Evolutionary conservation across 352 stramenopile genomes (phyloP).

Genomic region (Globisporangium heterothallicum): DNA sequence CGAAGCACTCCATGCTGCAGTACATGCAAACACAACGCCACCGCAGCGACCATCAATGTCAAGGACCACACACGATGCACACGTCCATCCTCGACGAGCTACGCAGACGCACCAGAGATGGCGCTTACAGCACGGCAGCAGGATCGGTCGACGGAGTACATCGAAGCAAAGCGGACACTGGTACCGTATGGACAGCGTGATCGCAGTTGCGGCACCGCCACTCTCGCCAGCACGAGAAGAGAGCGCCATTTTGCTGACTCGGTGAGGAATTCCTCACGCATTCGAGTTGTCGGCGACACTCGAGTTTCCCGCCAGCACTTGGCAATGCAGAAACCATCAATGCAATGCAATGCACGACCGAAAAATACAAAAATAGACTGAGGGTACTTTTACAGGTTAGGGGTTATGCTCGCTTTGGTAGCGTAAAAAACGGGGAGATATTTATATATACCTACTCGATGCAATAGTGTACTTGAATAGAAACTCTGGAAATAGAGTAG

Average conservation of each 20-base stretch:
- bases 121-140: conserved; percentile 65
- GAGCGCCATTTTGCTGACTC: background rate
- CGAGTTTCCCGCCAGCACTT: background rate
- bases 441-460: background rate
- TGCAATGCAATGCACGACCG: background rate
- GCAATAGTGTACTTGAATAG: conserved; percentile 8
- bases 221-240: background rate
- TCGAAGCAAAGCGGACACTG: conserved; percentile 80
- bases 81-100: background rate
- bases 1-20: conserved; percentile 56
- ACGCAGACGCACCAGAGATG: conserved; percentile 48
- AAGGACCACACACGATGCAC: background rate
- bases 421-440: background rate
- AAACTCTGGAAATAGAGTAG: conserved; percentile 1
- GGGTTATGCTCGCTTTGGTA: background rate
- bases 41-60: no score
- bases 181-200: conserved; percentile 53
- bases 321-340: background rate
- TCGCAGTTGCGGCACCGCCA: conserved; percentile 3
- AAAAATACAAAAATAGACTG: background rate
- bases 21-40: background rate
- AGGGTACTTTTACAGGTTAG: background rate
- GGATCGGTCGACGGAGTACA: conserved; percentile 55
- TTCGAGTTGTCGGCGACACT: background rate
- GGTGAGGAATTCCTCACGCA: background rate